Evolutionary conservation across 2,329 filamentous ascomycete species (phyloP).

Genomic region (Cladophialophora yegresii): DNA sequence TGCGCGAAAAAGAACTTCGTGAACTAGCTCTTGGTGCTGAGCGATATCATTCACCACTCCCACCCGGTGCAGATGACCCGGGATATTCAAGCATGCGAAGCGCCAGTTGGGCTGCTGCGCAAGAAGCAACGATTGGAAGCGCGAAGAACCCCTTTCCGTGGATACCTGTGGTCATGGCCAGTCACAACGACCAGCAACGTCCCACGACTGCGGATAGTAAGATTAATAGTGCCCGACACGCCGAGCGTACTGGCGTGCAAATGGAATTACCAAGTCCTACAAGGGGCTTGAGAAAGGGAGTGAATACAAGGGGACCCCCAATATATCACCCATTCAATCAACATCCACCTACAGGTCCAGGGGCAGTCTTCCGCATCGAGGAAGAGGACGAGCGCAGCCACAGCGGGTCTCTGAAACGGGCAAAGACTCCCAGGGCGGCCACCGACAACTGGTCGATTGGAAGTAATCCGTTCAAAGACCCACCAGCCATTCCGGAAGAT

Average conservation of each 20-base stretch:
- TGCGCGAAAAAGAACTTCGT: constrained; percentile 58
- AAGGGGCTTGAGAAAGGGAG: constrained; percentile 44
- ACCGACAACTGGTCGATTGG: constrained; percentile 19
- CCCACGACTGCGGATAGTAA: constrained; percentile 13
- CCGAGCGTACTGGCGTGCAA: constrained; percentile 48
- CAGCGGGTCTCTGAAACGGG: constrained; percentile 27
- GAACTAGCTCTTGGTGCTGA: constrained; percentile 56
- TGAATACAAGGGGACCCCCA: constrained; percentile 45
- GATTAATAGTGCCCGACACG: constrained; percentile 39
- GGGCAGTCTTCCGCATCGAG: constrained; percentile 35
- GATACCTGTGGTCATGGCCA: constrained; percentile 34
- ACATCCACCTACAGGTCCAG: constrained; percentile 27
- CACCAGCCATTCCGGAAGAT: constrained; percentile 13
- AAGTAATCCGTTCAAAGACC: constrained; percentile 36
- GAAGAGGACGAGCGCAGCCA: constrained; percentile 37
- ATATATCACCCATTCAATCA: constrained; percentile 23
- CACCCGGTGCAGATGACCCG: constrained; percentile 9
- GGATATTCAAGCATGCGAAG: constrained; percentile 25
- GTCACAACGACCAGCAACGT: constrained; percentile 26
- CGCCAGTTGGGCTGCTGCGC: constrained; percentile 34
- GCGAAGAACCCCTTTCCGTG: constrained; percentile 39
- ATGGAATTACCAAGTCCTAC: constrained; percentile 46
- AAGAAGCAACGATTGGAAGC: constrained; percentile 34
- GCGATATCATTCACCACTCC: constrained; percentile 48
- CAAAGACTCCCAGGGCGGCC: constrained; percentile 10